Evolutionary conservation across 345 rosid species (phyloP), one percentile per base, ranked within the genome.

Genomic region (Lepidium africanum): DNA sequence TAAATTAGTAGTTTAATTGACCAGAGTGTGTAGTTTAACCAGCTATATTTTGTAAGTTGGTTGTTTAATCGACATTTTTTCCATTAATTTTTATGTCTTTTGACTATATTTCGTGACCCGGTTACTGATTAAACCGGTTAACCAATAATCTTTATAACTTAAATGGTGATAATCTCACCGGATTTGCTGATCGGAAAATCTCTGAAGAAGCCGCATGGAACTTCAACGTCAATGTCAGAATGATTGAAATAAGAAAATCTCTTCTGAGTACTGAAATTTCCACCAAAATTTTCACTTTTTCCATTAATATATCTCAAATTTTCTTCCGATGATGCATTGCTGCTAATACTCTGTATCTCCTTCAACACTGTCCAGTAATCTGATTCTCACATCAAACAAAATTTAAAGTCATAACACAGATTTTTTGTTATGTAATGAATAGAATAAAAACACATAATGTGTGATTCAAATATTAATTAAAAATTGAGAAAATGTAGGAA

Each of bases 141-240:
- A 12, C 23, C 10, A 50, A 42, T 21, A 21, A 21, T 21, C 23
- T 21, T 21, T 0, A 8, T 16, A 19, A 19, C 10, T n/a, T 17
- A 4, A 12, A 12, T 12, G 7, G 53, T 41, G 7, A 19, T 33
- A 13, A 42, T 51, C 89, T 74, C 65, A 93, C 98, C 92, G 70
- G 88, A 79, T 59, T 56, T 13, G 58, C 79, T 81, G 58, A 85
- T 54, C 1, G 96, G 87, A 53, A 90, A 87, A 37, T 77, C 71
- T 76, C 73, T 84, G 9, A 90, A 79, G 81, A 88, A 88, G 9
- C 96, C 98, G 61, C 98, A 92, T 19, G 98, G 98, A 54, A 90
- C 71, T 65, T 82, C 75, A 2, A 53, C 79, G 13, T 63, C 63
- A 19, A 67, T 64, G 43, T 79, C 45, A 0, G 62, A 39, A 71